Evolutionary conservation across 2,329 filamentous ascomycete genomes (phyloP).

Genomic region (Huntiella abstrusa): DNA sequence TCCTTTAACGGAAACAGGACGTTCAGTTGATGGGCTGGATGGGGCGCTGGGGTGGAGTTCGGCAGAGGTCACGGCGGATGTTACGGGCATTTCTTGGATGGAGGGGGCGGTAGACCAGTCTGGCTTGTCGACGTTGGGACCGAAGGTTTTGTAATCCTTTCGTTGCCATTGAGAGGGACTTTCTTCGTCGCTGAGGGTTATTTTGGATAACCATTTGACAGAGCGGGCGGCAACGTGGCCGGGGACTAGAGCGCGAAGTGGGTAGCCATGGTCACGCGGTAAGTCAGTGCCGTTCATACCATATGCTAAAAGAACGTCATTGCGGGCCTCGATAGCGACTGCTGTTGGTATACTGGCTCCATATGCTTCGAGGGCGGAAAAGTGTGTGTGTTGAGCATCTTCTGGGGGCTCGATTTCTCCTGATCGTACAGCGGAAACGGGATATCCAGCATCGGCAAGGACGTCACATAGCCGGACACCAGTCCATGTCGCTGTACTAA

Average conservation of each 20-base stretch:
- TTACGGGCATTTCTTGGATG: conserved; percentile 51
- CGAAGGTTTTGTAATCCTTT: conserved; percentile 50
- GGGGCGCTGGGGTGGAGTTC: not conserved
- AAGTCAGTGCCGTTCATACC: conserved; percentile 47
- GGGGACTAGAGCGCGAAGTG: conserved; percentile 41
- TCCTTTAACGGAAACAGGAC: conserved; percentile 29
- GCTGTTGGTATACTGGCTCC: conserved; percentile 41
- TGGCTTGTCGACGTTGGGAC: conserved; percentile 37
- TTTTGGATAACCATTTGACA: conserved; percentile 50
- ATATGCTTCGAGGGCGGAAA: conserved; percentile 41
- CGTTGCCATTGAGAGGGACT: conserved; percentile 46
- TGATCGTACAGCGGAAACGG: conserved; percentile 15
- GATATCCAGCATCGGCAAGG: conserved; percentile 35
- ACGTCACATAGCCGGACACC: conserved; percentile 37
- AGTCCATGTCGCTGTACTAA: conserved; percentile 40
- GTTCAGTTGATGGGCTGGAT: not conserved
- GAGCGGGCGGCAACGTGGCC: conserved; percentile 48
- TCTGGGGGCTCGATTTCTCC: conserved; percentile 9
- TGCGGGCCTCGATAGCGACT: conserved; percentile 37
- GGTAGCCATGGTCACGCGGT: conserved; percentile 47
- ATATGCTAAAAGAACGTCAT: conserved; percentile 48
- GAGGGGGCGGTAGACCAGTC: conserved; percentile 44
- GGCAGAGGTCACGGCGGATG: conserved; percentile 42
- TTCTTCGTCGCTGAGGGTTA: conserved; percentile 47
- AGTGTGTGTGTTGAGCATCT: conserved; percentile 33